These are phyloP conservation scores for Penicillium sclerotiorum DNA, from an alignment of 2,329 filamentous ascomycete genomes.

Conservation along the genomic window DNA sequence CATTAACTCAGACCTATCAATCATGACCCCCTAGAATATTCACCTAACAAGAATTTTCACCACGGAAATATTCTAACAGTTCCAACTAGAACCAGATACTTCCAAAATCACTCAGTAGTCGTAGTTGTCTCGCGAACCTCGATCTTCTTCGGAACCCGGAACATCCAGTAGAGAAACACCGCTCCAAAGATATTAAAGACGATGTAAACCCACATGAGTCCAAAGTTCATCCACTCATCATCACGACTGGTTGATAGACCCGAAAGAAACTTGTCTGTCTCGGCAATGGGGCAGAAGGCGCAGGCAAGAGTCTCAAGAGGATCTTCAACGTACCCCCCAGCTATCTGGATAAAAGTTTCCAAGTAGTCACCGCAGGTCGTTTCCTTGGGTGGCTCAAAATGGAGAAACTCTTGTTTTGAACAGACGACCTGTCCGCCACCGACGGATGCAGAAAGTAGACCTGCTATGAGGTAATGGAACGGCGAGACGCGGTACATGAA, in stretches of 20 bases:
- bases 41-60: no score
- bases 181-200: conserved; percentile 10
- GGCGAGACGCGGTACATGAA: conserved; percentile 12
- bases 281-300: conserved; percentile 5
- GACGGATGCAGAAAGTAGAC: conserved; percentile 7
- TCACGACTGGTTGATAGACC: background rate
- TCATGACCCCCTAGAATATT: no score
- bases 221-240: conserved; percentile 15
- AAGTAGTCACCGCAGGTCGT: conserved; percentile 16
- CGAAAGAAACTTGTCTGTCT: conserved; percentile 9
- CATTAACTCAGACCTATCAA: no score
- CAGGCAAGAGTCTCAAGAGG: background rate
- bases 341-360: background rate
- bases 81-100: no score
- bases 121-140: background rate
- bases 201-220: conserved; percentile 18
- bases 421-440: conserved; percentile 5
- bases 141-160: conserved; percentile 13
- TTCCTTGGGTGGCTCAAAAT: conserved; percentile 4
- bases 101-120: no score
- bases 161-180: conserved; percentile 14
- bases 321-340: conserved; percentile 7
- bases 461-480: conserved; percentile 8
- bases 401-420: conserved; percentile 1
- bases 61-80: no score